These are phyloP conservation scores for Mycosarcoma maydis DNA, from an alignment of 1,284 basidiomycete genomes.

Conservation along the genomic window DNA sequence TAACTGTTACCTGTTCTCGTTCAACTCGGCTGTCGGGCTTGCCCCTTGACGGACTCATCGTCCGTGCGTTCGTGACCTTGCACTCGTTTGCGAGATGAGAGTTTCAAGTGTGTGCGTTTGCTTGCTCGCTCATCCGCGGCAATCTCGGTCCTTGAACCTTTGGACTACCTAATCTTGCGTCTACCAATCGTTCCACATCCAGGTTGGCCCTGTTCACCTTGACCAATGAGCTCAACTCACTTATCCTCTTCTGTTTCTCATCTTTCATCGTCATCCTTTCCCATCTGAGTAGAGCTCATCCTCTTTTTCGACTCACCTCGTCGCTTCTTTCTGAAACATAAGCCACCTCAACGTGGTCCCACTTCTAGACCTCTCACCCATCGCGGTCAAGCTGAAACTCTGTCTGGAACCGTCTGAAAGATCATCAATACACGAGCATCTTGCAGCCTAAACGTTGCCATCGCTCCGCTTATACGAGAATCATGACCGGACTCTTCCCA, in stretches of 20 bases:
- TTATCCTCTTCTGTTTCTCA: neutral
- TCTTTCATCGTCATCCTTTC: neutral
- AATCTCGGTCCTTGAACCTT: neutral
- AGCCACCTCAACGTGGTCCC: slow-evolving; percentile 32
- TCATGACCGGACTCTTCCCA: slow-evolving; percentile 38
- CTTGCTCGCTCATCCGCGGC: slow-evolving; percentile 8
- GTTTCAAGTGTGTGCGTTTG: neutral
- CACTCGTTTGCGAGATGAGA: neutral
- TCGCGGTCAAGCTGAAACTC: no score
- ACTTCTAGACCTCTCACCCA: neutral
- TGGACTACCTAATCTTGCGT: slow-evolving; percentile 12
- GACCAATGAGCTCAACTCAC: neutral
- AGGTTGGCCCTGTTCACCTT: neutral
- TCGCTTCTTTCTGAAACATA: neutral
- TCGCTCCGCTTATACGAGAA: neutral
- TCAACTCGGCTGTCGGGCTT: slow-evolving; percentile 2
- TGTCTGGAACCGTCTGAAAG: no score
- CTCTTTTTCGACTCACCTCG: slow-evolving; percentile 25
- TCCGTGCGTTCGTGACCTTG: neutral
- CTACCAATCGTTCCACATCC: neutral
- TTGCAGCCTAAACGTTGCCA: no score
- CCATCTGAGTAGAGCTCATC: no score
- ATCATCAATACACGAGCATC: no score
- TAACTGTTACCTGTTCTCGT: no score
- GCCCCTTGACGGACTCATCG: neutral